Evolutionary conservation across 495 filamentous ascomycete genomes (phyloP).

Genomic region (Trichoderma virens): DNA sequence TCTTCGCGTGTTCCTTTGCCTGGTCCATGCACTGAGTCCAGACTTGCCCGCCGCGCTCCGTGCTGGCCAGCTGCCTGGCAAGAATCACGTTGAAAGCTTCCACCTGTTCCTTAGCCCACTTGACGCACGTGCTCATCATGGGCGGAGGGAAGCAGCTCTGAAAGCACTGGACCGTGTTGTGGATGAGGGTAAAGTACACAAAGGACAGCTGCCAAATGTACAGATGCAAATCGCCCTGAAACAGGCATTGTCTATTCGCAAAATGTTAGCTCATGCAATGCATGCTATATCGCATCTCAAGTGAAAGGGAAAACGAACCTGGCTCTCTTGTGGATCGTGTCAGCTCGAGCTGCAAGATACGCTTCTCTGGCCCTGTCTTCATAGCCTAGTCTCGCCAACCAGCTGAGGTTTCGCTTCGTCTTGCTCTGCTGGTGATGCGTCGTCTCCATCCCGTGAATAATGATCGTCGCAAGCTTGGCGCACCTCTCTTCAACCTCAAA

Average conservation of each 20-base stretch:
- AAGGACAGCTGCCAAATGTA: constrained; percentile 96
- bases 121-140: constrained; percentile 86
- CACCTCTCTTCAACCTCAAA: constrained; percentile 86
- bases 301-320: constrained; percentile 47
- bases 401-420: constrained; percentile 65
- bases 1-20: constrained; percentile 68
- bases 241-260: constrained; percentile 70
- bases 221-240: constrained; percentile 81
- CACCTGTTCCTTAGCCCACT: constrained; percentile 90
- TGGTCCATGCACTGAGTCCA: constrained; percentile 80
- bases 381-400: constrained; percentile 79
- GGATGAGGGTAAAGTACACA: constrained; percentile 90
- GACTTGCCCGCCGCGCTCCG: constrained; percentile 58
- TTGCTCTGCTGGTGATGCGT: constrained; percentile 62
- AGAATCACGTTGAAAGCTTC: constrained; percentile 83
- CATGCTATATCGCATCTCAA: background rate
- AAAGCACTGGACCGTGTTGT: constrained; percentile 81
- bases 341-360: constrained; percentile 70
- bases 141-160: constrained; percentile 79
- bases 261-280: constrained; percentile 22
- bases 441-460: constrained; percentile 67
- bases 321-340: constrained; percentile 69
- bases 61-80: constrained; percentile 70
- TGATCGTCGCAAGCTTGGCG: constrained; percentile 61
- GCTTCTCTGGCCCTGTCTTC: constrained; percentile 82